phyloP scores from a whole-genome alignment of 2,329 filamentous ascomycete genomes.

The Metarhizium guizhouense region DNA sequence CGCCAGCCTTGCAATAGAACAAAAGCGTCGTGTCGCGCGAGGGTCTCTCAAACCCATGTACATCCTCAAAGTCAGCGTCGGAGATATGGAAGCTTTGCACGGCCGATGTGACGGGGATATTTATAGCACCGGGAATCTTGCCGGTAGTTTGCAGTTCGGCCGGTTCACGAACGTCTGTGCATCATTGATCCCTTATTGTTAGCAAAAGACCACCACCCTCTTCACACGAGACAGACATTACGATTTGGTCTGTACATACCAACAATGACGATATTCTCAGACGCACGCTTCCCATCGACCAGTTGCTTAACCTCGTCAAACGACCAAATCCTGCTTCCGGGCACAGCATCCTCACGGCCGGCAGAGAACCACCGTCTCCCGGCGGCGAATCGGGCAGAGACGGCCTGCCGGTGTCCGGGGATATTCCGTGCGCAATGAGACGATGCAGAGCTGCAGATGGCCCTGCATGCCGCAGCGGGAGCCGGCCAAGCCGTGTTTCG shows the following conservation, averaged over 20 bases:
- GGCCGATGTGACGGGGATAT: constrained; percentile 69
- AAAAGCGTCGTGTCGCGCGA: constrained; percentile 50
- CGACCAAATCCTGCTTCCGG: constrained; percentile 30
- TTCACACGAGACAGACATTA: background rate
- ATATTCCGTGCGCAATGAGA: background rate
- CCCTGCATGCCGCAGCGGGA: background rate
- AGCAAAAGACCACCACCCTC: background rate
- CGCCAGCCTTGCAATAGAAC: constrained; percentile 91
- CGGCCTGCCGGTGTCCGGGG: background rate
- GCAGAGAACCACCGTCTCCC: constrained; percentile 18
- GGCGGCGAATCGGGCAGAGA: background rate
- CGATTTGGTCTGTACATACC: constrained; percentile 24
- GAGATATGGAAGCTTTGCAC: constrained; percentile 73
- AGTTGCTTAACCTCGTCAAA: constrained; percentile 41
- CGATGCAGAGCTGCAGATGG: background rate
- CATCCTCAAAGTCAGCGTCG: constrained; percentile 71
- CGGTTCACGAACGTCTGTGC: constrained; percentile 64
- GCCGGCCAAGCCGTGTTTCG: background rate
- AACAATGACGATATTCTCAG: constrained; percentile 30
- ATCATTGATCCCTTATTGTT: background rate
- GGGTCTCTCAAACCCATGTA: constrained; percentile 69
- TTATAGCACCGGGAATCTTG: constrained; percentile 71
- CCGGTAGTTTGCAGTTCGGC: constrained; percentile 54
- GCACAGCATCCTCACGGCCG: constrained; percentile 1
- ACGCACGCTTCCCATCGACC: constrained; percentile 14